These are phyloP conservation scores for Tolypocladium capitatum DNA, from an alignment of 2,329 filamentous ascomycete species.

Conservation along the genomic window DNA sequence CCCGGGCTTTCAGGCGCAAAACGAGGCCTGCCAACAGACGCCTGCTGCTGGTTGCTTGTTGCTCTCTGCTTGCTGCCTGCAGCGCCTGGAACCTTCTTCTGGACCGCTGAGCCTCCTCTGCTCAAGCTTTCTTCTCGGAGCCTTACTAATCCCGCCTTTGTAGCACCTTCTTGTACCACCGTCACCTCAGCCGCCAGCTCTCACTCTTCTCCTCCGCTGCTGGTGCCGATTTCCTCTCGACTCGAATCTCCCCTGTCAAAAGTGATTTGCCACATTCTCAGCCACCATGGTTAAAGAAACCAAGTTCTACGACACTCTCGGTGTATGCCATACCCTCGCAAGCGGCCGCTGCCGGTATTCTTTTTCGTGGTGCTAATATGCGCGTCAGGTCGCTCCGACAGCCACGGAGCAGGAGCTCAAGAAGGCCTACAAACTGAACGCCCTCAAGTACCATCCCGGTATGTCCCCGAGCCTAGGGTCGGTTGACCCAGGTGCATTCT, in stretches of 20 bases:
- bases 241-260: slow-evolving; percentile 2
- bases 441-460: slow-evolving; percentile 77
- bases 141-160: not conserved
- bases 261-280: slow-evolving; percentile 4
- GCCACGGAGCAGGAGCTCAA: slow-evolving; percentile 80
- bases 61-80: not conserved
- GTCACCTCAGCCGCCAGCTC: not conserved
- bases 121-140: not conserved
- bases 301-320: slow-evolving; percentile 66
- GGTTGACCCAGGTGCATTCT: not conserved
- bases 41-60: not conserved
- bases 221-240: slow-evolving; percentile 3
- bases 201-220: not conserved
- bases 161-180: not conserved
- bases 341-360: not conserved
- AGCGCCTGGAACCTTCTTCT: slow-evolving; percentile 1
- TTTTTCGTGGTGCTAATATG: slow-evolving; percentile 8
- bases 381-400: slow-evolving; percentile 55
- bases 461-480: slow-evolving; percentile 20
- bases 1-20: not conserved
- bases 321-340: slow-evolving; percentile 41
- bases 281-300: slow-evolving; percentile 64
- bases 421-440: slow-evolving; percentile 76
- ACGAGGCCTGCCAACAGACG: not conserved
- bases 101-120: not conserved